Evolutionary conservation across 179 eudicot species (phyloP).

Genomic region (Drosera spatulata): DNA sequence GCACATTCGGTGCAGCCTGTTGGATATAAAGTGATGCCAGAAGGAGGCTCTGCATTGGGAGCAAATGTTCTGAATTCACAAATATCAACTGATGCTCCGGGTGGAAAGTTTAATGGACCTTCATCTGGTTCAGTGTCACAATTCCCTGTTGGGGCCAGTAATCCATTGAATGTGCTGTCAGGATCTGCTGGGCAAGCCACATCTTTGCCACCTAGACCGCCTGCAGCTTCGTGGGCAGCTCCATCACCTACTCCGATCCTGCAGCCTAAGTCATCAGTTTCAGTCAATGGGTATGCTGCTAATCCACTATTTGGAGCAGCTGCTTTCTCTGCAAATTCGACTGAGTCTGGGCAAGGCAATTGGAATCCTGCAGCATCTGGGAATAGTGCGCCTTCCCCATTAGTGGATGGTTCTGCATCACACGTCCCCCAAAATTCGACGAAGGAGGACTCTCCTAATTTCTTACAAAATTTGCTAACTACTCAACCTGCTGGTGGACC

Average conservation of each 20-base stretch:
- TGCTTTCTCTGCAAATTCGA: conserved; percentile 17
- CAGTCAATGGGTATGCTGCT: conserved; percentile 29
- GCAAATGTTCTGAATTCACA: conserved; percentile 13
- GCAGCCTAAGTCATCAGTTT: conserved; percentile 13
- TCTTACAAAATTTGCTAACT: conserved; percentile 25
- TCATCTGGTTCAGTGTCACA: conserved; percentile 9
- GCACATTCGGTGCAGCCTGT: conserved; percentile 33
- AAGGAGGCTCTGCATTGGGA: conserved; percentile 17
- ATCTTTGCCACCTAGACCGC: conserved; percentile 13
- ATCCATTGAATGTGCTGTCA: conserved; percentile 9
- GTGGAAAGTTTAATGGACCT: conserved; percentile 8
- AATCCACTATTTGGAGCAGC: conserved; percentile 20
- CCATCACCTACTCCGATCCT: conserved; percentile 8
- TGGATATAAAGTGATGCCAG: conserved; percentile 39
- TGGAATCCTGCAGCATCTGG: conserved; percentile 10
- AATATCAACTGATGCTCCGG: conserved; percentile 8
- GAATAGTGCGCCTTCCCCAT: conserved; percentile 11
- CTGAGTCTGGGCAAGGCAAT: conserved; percentile 15
- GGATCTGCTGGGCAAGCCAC: conserved; percentile 11
- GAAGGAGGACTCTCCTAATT: conserved; percentile 30
- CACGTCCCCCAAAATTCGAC: conserved; percentile 24
- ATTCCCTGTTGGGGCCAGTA: conserved; percentile 9
- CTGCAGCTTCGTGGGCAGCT: conserved; percentile 5
- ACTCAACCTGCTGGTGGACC: conserved; percentile 39
- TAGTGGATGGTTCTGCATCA: conserved; percentile 22